Base-by-base conservation (phyloP, 345 rosid species). In the Linum lewisii region DNA sequence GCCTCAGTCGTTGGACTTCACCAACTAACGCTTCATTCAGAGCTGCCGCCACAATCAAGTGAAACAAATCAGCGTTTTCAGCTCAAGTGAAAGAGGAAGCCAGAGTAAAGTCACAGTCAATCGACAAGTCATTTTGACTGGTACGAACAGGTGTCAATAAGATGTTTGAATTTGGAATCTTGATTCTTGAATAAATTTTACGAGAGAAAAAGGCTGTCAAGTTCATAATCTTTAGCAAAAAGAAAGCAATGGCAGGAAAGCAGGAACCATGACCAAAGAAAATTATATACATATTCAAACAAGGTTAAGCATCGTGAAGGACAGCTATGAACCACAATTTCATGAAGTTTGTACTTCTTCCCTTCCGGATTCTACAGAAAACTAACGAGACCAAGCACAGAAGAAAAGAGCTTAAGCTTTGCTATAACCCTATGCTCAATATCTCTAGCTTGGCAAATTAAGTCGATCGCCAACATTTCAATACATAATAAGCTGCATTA, bases 1-100 rank as follows among this genome's bases (percentile, higher is more conserved):
- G 51, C 69, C 77, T 78, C 69, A 84, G 63, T 29, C 82, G 72
- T 50, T 71, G 83, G 18, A 78, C 77, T 67, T 84, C 87, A 1
- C 69, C 76, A 11, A 38, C 68, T 50, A 81, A 60, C 47, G 84
- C 77, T 37, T 84, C 87, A 52, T 79, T 84, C 57, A 81, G 57
- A 63, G 84, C 90, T 81, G 78, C 63, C 60, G 65, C 45, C 60
- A 9, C 36, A 23, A 37, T 23, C 20, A 34, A 42, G 14, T 11
- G 14, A 16, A 42, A 42, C 15, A 16, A 42, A 9, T 42, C 47
- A 52, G 16, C 11, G 21, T 52, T 52, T 52, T 13, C 7, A 9
- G 24, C 13, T 29, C 34, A 26, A 26, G 2, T 26, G 32, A 26
- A 26, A 26, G 32, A 26, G 32, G 6, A 26, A 2, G 2, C 6